Conservation (phyloP, 805 yeast species). For the Wickerhamomyces hampshirensis region DNA sequence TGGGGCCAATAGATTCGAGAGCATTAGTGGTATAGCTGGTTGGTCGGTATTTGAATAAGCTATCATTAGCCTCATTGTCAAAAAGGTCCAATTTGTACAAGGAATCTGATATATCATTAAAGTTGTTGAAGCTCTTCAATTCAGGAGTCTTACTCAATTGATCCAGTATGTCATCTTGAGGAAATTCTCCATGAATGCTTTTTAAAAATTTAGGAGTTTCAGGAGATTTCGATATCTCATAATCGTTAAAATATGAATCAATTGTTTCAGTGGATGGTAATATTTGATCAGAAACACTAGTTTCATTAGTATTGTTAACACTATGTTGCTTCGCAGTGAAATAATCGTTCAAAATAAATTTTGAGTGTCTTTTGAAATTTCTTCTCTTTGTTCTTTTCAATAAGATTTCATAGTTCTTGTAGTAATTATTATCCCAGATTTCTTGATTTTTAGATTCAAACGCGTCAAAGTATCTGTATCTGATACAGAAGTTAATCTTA, state of each 20-base stretch:
- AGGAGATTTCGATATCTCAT: slow-evolving; percentile 23
- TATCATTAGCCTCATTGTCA: slow-evolving; percentile 8
- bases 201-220: slow-evolving; percentile 24
- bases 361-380: slow-evolving; percentile 7
- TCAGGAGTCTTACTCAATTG: slow-evolving; percentile 8
- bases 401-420: slow-evolving; percentile 50
- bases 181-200: slow-evolving; percentile 2
- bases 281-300: slow-evolving; percentile 1
- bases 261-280: background rate
- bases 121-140: slow-evolving; percentile 7
- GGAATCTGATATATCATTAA: slow-evolving; percentile 3
- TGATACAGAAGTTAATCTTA: slow-evolving; percentile 44
- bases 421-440: slow-evolving; percentile 74
- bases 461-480: slow-evolving; percentile 16
- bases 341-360: slow-evolving; percentile 19
- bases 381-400: slow-evolving; percentile 12
- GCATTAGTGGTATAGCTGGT: no score
- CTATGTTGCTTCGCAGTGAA: slow-evolving; percentile 4
- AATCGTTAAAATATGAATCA: slow-evolving; percentile 17
- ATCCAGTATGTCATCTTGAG: background rate
- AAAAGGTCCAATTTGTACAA: slow-evolving; percentile 10
- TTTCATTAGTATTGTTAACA: background rate
- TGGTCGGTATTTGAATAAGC: slow-evolving; percentile 7
- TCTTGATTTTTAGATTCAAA: slow-evolving; percentile 37
- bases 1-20: background rate